A percentile compares a stretch with the other conserved stretches of the same genome.
Conservation (phyloP, 352 stramenopile species). For the Globisporangium okanoganense region DNA sequence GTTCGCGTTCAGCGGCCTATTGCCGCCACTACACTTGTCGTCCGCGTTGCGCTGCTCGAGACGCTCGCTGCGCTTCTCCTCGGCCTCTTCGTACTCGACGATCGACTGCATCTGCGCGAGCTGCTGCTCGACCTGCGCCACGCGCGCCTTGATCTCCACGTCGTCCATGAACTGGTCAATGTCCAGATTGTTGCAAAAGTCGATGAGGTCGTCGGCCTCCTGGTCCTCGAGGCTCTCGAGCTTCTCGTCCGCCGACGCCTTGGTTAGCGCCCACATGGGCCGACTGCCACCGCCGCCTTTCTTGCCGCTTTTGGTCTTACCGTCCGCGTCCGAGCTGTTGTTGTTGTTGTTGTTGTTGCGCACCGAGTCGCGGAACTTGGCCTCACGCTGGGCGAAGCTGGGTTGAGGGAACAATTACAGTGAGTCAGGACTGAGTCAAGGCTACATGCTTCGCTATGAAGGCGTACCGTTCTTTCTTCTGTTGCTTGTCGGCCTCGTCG, state of each 20-base stretch:
- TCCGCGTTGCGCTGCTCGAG: conserved; percentile 66
- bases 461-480: conserved; percentile 52
- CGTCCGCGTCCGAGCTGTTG: conserved; percentile 6
- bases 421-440: neutral
- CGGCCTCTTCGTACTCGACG: conserved; percentile 69
- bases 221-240: conserved; percentile 65
- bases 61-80: conserved; percentile 78
- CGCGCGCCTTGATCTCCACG: conserved; percentile 76
- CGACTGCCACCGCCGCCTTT: conserved; percentile 24
- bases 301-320: conserved; percentile 16
- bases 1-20: conserved; percentile 39
- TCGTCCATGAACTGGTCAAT: conserved; percentile 95
- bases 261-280: conserved; percentile 92
- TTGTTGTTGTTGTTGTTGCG: conserved; percentile 30
- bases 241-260: conserved; percentile 79
- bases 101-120: conserved; percentile 87
- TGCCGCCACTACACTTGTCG: conserved; percentile 33
- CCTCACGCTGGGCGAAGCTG: conserved; percentile 73
- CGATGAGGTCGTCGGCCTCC: conserved; percentile 90
- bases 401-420: neutral
- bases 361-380: conserved; percentile 66
- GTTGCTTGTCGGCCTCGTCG: conserved; percentile 66
- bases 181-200: conserved; percentile 92
- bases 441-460: neutral
- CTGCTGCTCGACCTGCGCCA: conserved; percentile 88